Conservation (phyloP, 2,329 filamentous ascomycete genomes). For the Metarhizium brunneum region DNA sequence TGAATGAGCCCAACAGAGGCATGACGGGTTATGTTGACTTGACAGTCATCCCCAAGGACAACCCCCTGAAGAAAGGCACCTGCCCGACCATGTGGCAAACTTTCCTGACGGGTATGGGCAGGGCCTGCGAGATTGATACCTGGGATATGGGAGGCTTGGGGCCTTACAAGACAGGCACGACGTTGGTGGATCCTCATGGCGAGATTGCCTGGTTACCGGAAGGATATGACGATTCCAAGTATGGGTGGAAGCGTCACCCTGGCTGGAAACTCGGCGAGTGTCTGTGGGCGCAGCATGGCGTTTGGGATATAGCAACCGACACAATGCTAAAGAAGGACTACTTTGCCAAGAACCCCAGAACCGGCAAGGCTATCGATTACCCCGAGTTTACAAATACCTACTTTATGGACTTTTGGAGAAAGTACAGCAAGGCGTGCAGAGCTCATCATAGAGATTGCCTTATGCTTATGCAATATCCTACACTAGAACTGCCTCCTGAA, state of each 20-base stretch:
- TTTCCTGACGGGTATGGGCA: slow-evolving; percentile 81
- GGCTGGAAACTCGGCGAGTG: slow-evolving; percentile 92
- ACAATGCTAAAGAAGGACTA: slow-evolving; percentile 76
- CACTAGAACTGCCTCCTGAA: slow-evolving; percentile 79
- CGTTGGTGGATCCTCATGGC: slow-evolving; percentile 80
- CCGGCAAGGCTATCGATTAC: slow-evolving; percentile 67
- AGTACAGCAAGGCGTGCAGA: slow-evolving; percentile 66
- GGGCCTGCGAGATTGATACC: slow-evolving; percentile 79
- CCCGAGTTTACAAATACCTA: slow-evolving; percentile 84
- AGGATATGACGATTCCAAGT: slow-evolving; percentile 77
- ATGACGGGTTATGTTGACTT: slow-evolving; percentile 78
- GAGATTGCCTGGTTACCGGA: slow-evolving; percentile 73
- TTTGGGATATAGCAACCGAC: slow-evolving; percentile 81
- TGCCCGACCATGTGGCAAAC: slow-evolving; percentile 92
- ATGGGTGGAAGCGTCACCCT: slow-evolving; percentile 82
- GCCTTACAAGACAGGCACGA: slow-evolving; percentile 77
- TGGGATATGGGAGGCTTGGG: slow-evolving; percentile 94
- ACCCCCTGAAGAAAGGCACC: slow-evolving; percentile 86
- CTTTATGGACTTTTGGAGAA: slow-evolving; percentile 78
- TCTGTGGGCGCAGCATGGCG: slow-evolving; percentile 91
- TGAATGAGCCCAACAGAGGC: slow-evolving; percentile 92
- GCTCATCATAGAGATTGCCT: slow-evolving; percentile 70
- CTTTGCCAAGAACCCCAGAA: slow-evolving; percentile 70
- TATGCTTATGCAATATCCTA: slow-evolving; percentile 84
- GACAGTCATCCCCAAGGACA: slow-evolving; percentile 70